These are phyloP conservation scores for Backusella morwellensis DNA, from an alignment of 192 early-diverging fungal genomes.

Conservation along the genomic window DNA sequence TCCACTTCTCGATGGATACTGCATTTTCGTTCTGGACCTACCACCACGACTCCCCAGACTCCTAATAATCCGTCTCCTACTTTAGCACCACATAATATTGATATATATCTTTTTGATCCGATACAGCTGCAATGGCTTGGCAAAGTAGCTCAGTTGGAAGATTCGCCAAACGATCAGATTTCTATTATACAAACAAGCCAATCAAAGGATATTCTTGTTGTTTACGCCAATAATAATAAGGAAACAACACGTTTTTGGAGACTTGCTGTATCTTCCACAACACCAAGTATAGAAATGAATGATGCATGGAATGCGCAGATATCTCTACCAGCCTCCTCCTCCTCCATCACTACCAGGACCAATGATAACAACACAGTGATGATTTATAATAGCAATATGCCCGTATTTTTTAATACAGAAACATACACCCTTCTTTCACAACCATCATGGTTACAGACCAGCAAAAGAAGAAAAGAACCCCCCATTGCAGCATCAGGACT, in stretches of 20 bases:
- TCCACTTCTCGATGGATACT: slow-evolving; percentile 6
- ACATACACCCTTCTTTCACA: background rate
- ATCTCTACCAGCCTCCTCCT: background rate
- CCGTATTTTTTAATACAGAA: background rate
- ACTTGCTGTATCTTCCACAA: background rate
- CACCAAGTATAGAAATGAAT: background rate
- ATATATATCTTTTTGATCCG: background rate
- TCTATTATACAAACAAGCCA: background rate
- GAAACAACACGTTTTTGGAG: background rate
- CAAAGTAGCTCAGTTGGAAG: background rate
- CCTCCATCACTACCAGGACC: background rate
- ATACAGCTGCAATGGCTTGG: background rate
- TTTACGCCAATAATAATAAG: background rate
- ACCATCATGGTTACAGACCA: background rate
- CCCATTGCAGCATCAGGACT: background rate
- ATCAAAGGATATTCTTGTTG: background rate
- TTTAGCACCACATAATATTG: background rate
- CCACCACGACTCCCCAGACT: background rate
- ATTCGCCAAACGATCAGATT: background rate
- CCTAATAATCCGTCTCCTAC: background rate
- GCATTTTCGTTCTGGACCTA: slow-evolving; percentile 10
- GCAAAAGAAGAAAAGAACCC: background rate
- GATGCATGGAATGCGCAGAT: slow-evolving; percentile 3
- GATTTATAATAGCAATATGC: background rate
- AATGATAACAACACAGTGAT: background rate